Evolutionary conservation across 108 stramenopile species (phyloP).

Genomic region (Cyclostephanos tholiformis): DNA sequence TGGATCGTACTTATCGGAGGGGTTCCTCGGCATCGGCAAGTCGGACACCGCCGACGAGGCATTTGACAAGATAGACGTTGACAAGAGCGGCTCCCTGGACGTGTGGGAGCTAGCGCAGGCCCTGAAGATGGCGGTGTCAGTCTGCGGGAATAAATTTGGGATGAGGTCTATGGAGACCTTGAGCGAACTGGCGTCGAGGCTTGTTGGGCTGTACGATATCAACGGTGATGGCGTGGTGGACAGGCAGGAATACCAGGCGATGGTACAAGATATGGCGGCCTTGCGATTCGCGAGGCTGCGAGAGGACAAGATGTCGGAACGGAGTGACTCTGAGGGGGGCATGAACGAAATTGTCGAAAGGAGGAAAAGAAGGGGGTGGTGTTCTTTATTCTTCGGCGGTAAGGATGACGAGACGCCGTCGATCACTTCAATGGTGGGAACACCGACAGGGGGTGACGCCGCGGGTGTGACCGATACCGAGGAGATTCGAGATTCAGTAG

Average conservation of each 20-base stretch:
- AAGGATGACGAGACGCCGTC: constrained; percentile 16
- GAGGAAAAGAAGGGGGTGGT: constrained; percentile 18
- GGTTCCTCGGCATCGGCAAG: constrained; percentile 10
- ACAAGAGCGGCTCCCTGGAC: constrained; percentile 80
- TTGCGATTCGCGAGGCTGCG: constrained; percentile 44
- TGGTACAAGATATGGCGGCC: constrained; percentile 89
- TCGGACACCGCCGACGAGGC: constrained; percentile 71
- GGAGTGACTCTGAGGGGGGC: background rate
- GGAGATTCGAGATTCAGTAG: constrained; percentile 41
- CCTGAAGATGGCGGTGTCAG: constrained; percentile 59
- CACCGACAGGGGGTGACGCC: background rate
- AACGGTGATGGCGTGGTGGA: constrained; percentile 88
- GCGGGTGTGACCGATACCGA: constrained; percentile 49
- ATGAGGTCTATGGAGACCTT: constrained; percentile 43
- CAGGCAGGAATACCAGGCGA: constrained; percentile 76
- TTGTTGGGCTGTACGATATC: constrained; percentile 76
- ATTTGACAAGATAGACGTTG: constrained; percentile 81
- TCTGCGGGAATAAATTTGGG: constrained; percentile 27
- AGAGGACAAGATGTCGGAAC: constrained; percentile 21
- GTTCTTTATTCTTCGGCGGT: background rate
- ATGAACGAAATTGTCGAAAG: background rate
- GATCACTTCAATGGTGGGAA: background rate
- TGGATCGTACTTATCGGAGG: background rate
- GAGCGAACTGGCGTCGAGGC: constrained; percentile 61
- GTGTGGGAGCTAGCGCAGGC: constrained; percentile 74